Base-by-base conservation (phyloP, 2,329 filamentous ascomycete genomes). In the Clonostachys rosea region DNA sequence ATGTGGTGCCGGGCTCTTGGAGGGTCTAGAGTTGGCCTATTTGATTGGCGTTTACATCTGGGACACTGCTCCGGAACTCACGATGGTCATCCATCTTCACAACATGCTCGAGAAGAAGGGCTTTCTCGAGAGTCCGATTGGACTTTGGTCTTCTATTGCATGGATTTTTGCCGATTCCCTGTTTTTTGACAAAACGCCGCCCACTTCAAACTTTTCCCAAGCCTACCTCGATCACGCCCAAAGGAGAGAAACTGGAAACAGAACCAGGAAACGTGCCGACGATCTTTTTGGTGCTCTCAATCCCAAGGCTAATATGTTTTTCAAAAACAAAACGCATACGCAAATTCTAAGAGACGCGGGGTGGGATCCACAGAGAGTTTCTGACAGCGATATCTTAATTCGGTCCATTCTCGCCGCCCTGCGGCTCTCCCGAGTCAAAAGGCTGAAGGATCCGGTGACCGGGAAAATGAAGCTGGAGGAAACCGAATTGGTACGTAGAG, bases 31-130 rank as follows among this genome's bases (percentile, higher is more conserved):
- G 34, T 44, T 71, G 16, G 52, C 61, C 0, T 74, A 71, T 48
- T 50, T 52, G 3, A 44, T 58, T 9, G 53, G 56, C 30, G 57
- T 75, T 50, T 4, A 50, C 1, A 8, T 76, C 1, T 73, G 67
- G 65, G 71, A 75, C 9, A 47, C 42, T 5, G 55, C 70, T 1
- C 61, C 60, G 0, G 72, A 76, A 41, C 59, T 68, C 2, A 54
- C 67, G 1, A 50, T 68, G 18, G 40, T 70, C 5, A 48, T 76
- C 1, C 74, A 77, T 50, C 56, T 77, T 8, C 66, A 77, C 58
- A 74, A 75, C 54, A 71, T 75, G 66, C 63, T 76, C 4, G 62
- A 72, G 0, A 53, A 69, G 41, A 69, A 62, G 42, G 65, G 65
- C 1, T 66, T 68, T 36, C 59, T 76, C 16, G 48, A 44, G 12